A percentile compares a stretch with the other conserved stretches of the same genome.
Conservation (phyloP, 2,329 filamentous ascomycete species). For the Hortaea sp. region DNA sequence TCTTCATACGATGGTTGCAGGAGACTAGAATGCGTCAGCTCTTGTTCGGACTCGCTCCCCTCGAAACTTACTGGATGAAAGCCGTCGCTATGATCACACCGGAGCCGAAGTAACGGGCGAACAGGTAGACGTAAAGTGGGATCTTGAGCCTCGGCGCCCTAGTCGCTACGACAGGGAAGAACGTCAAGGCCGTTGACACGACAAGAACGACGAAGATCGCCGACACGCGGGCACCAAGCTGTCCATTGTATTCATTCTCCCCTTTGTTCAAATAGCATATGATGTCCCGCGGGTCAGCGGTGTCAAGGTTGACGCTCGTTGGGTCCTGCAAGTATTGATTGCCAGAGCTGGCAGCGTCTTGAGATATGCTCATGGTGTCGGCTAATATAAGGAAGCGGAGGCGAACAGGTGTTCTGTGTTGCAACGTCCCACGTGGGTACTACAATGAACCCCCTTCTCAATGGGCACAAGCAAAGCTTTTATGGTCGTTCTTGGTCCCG, state of each 20-base stretch:
- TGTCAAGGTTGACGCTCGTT: slow-evolving; percentile 4
- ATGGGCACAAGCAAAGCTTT: neutral
- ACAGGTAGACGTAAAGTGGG: slow-evolving; percentile 36
- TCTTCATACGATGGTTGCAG: slow-evolving; percentile 13
- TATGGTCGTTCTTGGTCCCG: neutral
- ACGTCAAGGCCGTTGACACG: slow-evolving; percentile 31
- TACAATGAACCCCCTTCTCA: neutral
- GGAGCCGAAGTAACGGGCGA: slow-evolving; percentile 38
- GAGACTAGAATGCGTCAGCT: neutral
- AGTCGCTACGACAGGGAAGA: slow-evolving; percentile 40
- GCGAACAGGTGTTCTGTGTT: neutral
- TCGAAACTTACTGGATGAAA: slow-evolving; percentile 32
- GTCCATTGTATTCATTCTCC: slow-evolving; percentile 46
- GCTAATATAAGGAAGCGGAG: neutral
- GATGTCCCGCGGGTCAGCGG: slow-evolving; percentile 26
- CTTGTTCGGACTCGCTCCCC: neutral
- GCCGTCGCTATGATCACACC: slow-evolving; percentile 40
- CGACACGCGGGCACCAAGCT: slow-evolving; percentile 33
- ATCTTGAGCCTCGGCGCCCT: slow-evolving; percentile 28
- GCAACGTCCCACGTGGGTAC: neutral
- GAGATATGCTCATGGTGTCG: neutral
- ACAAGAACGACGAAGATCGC: slow-evolving; percentile 37
- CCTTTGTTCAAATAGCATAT: slow-evolving; percentile 41
- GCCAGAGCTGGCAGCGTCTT: neutral
- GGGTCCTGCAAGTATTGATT: neutral